Percentiles rank a stretch among this genome's conserved stretches.
Conservation (phyloP, 805 yeast genomes). For the Zygosaccharomyces kombuchaensis region DNA sequence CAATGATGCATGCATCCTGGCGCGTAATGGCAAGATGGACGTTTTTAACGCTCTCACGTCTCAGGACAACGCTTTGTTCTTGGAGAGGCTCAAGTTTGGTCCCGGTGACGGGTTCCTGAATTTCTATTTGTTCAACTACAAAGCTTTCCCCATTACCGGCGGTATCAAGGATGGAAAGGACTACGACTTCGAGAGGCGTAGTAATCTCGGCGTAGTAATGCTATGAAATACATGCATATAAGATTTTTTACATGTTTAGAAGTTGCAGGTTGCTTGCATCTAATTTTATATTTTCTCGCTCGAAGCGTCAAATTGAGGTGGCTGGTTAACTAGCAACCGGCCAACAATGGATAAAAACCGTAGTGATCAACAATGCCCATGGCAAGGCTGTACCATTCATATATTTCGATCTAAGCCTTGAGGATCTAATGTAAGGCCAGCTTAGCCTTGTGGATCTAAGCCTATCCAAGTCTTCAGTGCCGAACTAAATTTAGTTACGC, state of each 20-base stretch:
- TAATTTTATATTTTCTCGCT: background rate
- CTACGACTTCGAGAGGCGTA: slow-evolving; percentile 49
- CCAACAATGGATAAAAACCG: background rate
- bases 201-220: slow-evolving; percentile 90
- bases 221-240: slow-evolving; percentile 31
- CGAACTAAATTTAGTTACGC: too few species aligned
- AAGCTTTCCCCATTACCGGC: slow-evolving; percentile 72
- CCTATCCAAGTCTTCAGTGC: background rate
- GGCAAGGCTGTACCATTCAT: too few species aligned
- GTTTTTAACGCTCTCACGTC: slow-evolving; percentile 91
- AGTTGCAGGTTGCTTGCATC: background rate
- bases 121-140: slow-evolving; percentile 88
- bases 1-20: slow-evolving; percentile 69
- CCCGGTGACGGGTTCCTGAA: slow-evolving; percentile 90
- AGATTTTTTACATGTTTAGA: background rate
- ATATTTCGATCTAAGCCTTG: background rate
- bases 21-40: slow-evolving; percentile 66
- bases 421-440: background rate
- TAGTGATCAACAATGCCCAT: too few species aligned
- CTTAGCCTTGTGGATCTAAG: background rate
- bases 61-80: slow-evolving; percentile 82
- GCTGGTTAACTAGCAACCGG: background rate
- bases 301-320: background rate
- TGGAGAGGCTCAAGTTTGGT: slow-evolving; percentile 82
- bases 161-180: slow-evolving; percentile 62